These are phyloP conservation scores for Dendrobium nobile DNA, from an alignment of 106 monocot species.

Conservation along the genomic window DNA sequence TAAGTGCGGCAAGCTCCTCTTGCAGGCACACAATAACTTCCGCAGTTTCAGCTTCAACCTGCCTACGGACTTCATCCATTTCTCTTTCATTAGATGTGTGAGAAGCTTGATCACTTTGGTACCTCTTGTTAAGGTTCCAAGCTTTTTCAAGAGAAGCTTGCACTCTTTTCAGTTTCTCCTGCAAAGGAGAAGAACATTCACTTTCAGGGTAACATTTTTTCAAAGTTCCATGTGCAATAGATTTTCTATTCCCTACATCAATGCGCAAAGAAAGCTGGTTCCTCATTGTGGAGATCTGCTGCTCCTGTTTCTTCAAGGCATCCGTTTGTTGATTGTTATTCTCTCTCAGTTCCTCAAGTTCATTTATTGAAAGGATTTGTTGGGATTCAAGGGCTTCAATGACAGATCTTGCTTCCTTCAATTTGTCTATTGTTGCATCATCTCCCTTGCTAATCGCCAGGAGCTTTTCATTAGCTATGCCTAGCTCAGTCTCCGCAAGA, in stretches of 20 bases:
- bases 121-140: constrained; percentile 31
- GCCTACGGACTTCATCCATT: constrained; percentile 71
- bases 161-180: constrained; percentile 47
- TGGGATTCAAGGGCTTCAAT: constrained; percentile 84
- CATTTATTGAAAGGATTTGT: constrained; percentile 46
- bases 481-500: constrained; percentile 18
- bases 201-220: constrained; percentile 19
- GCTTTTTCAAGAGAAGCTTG: constrained; percentile 65
- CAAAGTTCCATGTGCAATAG: constrained; percentile 2
- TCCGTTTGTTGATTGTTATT: constrained; percentile 19
- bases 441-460: constrained; percentile 18
- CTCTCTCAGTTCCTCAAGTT: constrained; percentile 47
- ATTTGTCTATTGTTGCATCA: constrained; percentile 36
- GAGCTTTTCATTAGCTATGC: constrained; percentile 19
- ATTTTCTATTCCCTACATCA: constrained; percentile 14
- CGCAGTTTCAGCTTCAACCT: constrained; percentile 83
- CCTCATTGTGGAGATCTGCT: constrained; percentile 38
- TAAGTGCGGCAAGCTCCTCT: constrained; percentile 53
- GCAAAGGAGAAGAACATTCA: constrained; percentile 48
- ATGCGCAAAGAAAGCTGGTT: constrained; percentile 16
- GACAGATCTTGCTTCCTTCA: constrained; percentile 50
- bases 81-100: constrained; percentile 49
- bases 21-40: constrained; percentile 92
- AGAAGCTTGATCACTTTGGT: constrained; percentile 40
- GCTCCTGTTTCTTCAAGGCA: constrained; percentile 27